Evolutionary conservation across 2,329 filamentous ascomycete species (phyloP).

Genomic region (Cladosporium austrohemisphaericum): DNA sequence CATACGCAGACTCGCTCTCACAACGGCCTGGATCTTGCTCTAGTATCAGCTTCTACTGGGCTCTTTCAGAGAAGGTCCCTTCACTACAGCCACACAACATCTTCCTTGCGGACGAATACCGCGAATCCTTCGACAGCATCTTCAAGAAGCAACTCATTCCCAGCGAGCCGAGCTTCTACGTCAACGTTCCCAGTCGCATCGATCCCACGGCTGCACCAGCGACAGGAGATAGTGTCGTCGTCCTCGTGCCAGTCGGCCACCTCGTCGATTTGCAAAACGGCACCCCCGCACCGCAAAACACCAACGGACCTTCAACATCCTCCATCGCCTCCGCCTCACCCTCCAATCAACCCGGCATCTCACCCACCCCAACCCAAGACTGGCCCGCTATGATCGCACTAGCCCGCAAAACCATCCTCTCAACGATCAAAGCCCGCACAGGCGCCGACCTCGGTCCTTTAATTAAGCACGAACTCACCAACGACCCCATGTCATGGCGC

Average conservation of each 20-base stretch:
- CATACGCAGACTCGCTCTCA: conserved; percentile 43
- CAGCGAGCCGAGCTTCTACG: conserved; percentile 67
- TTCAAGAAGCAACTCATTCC: conserved; percentile 68
- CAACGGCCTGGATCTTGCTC: conserved; percentile 62
- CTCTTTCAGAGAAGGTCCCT: conserved; percentile 56
- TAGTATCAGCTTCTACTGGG: conserved; percentile 76
- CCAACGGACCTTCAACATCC: conserved; percentile 16
- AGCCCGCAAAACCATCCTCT: conserved; percentile 58
- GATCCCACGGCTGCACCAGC: conserved; percentile 64
- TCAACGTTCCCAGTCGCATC: conserved; percentile 69
- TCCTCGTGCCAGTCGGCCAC: conserved; percentile 70
- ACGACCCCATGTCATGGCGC: conserved; percentile 64
- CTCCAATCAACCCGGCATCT: conserved; percentile 34
- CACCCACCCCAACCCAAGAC: conserved; percentile 49
- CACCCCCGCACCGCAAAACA: conserved; percentile 1
- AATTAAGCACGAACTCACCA: conserved; percentile 60
- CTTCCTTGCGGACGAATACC: conserved; percentile 70
- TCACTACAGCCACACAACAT: conserved; percentile 70
- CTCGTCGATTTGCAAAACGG: conserved; percentile 38
- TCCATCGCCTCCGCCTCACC: conserved; percentile 26
- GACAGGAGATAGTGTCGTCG: conserved; percentile 63
- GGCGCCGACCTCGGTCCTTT: conserved; percentile 50
- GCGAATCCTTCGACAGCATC: conserved; percentile 70
- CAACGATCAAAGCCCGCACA: conserved; percentile 58
- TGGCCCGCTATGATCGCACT: conserved; percentile 59